phyloP scores from a whole-genome alignment of 2,329 filamentous ascomycete genomes.

The Cladobotryum protrusum region DNA sequence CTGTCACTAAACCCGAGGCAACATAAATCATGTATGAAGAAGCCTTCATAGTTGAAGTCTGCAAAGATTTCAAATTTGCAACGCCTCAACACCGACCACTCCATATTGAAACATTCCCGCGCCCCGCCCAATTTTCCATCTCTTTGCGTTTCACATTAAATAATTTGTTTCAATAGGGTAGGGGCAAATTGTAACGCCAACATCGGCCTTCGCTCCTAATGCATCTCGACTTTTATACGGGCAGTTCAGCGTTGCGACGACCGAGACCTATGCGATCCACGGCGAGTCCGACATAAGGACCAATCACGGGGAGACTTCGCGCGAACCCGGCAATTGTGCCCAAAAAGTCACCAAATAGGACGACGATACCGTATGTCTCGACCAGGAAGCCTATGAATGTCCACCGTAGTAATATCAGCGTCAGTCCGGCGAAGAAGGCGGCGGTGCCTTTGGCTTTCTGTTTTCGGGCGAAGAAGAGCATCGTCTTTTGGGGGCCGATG shows the following conservation, averaged over 20 bases:
- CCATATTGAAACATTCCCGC: neutral
- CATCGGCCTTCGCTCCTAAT: no score
- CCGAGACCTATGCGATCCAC: conserved; percentile 66
- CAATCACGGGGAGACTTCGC: conserved; percentile 75
- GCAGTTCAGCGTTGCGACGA: conserved; percentile 68
- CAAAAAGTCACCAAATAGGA: conserved; percentile 94
- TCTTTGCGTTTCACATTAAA: neutral
- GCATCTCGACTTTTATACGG: conserved; percentile 48
- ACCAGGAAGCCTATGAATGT: conserved; percentile 84
- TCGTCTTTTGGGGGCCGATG: conserved; percentile 85
- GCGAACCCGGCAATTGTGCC: conserved; percentile 87
- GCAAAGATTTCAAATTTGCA: neutral
- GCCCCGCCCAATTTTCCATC: neutral
- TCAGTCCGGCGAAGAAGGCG: conserved; percentile 77
- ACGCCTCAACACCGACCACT: conserved; percentile 6
- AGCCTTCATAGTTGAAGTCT: no score
- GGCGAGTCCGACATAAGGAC: conserved; percentile 72
- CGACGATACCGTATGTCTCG: conserved; percentile 86
- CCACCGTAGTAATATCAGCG: conserved; percentile 85
- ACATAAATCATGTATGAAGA: no score
- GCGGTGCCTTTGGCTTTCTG: conserved; percentile 90
- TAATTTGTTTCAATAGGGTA: no score
- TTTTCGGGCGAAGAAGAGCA: conserved; percentile 87
- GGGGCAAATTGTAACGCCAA: no score
- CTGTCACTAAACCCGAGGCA: no score